Conservation (phyloP, 1,139 yeast species). For the Saccharomycopsis phalli region DNA sequence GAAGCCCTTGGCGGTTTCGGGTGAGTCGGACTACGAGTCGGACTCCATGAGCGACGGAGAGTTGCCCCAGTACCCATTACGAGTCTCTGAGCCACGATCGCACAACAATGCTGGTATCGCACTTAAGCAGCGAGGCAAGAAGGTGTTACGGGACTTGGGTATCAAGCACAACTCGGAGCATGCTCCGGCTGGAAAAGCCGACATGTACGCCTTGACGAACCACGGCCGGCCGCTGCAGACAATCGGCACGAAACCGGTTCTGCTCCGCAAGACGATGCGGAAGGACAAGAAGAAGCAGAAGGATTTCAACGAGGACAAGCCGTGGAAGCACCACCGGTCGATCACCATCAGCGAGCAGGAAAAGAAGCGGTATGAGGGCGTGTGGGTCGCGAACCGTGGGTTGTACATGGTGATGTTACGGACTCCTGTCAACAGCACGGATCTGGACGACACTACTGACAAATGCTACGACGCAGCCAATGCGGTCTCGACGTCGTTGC, state of each 20-base stretch:
- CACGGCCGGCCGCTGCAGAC: background rate
- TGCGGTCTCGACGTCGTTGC: slow-evolving; percentile 21
- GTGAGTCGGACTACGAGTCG: too few relatives aligned
- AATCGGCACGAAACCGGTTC: slow-evolving; percentile 28
- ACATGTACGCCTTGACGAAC: background rate
- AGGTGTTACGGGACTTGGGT: slow-evolving; percentile 24
- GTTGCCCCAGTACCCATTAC: slow-evolving; percentile 24
- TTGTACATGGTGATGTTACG: slow-evolving; percentile 38
- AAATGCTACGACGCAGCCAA: slow-evolving; percentile 23
- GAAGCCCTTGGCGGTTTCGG: too few relatives aligned
- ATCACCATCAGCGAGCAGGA: slow-evolving; percentile 59
- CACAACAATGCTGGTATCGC: slow-evolving; percentile 12
- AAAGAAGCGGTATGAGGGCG: slow-evolving; percentile 80
- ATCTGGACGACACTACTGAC: slow-evolving; percentile 23
- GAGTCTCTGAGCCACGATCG: slow-evolving; percentile 9
- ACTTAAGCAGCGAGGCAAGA: slow-evolving; percentile 24
- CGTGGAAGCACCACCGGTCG: slow-evolving; percentile 87
- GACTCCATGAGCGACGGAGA: slow-evolving; percentile 7
- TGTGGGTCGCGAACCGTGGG: slow-evolving; percentile 87
- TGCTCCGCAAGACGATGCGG: slow-evolving; percentile 61
- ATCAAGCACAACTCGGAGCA: slow-evolving; percentile 9
- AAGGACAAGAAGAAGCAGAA: slow-evolving; percentile 40
- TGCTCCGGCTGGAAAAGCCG: background rate
- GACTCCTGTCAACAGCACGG: slow-evolving; percentile 20
- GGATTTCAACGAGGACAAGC: slow-evolving; percentile 78